These are phyloP conservation scores for Firmiana major DNA, from an alignment of 345 rosid genomes.

Conservation along the genomic window DNA sequence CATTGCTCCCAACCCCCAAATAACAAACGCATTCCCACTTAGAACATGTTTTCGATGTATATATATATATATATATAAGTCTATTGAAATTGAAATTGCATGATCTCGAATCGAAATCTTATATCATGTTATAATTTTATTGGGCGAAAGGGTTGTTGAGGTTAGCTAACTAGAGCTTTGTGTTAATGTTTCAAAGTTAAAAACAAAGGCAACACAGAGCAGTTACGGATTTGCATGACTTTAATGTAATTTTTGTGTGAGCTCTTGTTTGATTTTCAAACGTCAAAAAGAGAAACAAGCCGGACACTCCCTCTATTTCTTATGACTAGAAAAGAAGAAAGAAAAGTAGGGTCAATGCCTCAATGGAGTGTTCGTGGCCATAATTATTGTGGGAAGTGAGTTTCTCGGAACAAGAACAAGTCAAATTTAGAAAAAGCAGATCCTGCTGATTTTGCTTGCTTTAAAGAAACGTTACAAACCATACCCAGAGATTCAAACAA, in stretches of 20 bases:
- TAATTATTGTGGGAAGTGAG: background rate
- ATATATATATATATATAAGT: background rate
- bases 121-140: too few relatives aligned
- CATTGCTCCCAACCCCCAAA: background rate
- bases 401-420: slow-evolving; percentile 18
- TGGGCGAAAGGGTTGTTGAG: too few relatives aligned
- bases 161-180: too few relatives aligned
- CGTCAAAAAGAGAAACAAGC: background rate
- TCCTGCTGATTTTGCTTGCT: background rate
- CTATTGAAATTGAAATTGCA: too few relatives aligned
- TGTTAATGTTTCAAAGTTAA: too few relatives aligned
- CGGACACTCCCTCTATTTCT: background rate
- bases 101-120: too few relatives aligned
- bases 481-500: background rate
- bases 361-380: background rate
- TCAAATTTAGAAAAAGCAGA: slow-evolving; percentile 8
- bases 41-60: background rate
- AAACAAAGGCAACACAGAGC: too few relatives aligned
- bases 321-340: background rate
- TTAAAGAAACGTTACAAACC: background rate
- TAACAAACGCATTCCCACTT: background rate
- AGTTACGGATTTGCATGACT: too few relatives aligned
- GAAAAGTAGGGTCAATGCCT: background rate
- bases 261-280: background rate
- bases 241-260: background rate